phyloP scores from a whole-genome alignment of 2,329 filamentous ascomycete species.

The Colletotrichum agaves region DNA sequence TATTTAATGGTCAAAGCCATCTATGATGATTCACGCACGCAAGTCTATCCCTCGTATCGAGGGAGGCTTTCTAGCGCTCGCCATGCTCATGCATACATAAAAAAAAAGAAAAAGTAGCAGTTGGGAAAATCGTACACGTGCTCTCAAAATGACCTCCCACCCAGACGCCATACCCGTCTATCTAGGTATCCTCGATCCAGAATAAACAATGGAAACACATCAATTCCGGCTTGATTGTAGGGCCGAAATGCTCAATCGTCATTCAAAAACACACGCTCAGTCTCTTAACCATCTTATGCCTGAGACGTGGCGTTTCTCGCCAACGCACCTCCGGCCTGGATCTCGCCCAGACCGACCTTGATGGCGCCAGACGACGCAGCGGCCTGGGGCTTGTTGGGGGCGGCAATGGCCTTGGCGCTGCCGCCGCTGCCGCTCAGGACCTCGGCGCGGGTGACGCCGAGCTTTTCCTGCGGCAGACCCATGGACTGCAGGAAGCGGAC shows the following conservation, averaged over 20 bases:
- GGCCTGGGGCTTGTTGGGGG: constrained; percentile 13
- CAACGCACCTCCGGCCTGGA: constrained; percentile 27
- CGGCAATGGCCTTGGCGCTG: constrained; percentile 11
- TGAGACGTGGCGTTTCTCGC: constrained; percentile 28
- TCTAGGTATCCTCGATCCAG: constrained; percentile 22
- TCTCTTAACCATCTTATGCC: not conserved
- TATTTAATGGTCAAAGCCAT: constrained; percentile 28
- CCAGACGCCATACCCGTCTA: constrained; percentile 34
- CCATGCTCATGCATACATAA: constrained; percentile 14
- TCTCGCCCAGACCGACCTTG: constrained; percentile 27
- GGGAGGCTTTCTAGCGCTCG: constrained; percentile 9
- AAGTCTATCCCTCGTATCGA: not conserved
- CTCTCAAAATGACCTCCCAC: constrained; percentile 15
- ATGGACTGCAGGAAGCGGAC: constrained; percentile 57
- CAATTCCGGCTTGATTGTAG: not conserved
- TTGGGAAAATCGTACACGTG: constrained; percentile 32
- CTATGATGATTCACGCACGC: constrained; percentile 11
- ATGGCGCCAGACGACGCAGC: constrained; percentile 20
- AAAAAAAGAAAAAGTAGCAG: not conserved
- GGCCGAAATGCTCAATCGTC: constrained; percentile 1
- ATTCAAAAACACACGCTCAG: not conserved
- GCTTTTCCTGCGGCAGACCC: constrained; percentile 49
- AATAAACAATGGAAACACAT: constrained; percentile 9
- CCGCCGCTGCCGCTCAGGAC: constrained; percentile 38
- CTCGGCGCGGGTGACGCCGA: constrained; percentile 44